Percentiles rank a stretch among this genome's conserved stretches.
These are phyloP conservation scores for Phaseolus lunatus DNA, from an alignment of 306 rosid species.

Conservation along the genomic window DNA sequence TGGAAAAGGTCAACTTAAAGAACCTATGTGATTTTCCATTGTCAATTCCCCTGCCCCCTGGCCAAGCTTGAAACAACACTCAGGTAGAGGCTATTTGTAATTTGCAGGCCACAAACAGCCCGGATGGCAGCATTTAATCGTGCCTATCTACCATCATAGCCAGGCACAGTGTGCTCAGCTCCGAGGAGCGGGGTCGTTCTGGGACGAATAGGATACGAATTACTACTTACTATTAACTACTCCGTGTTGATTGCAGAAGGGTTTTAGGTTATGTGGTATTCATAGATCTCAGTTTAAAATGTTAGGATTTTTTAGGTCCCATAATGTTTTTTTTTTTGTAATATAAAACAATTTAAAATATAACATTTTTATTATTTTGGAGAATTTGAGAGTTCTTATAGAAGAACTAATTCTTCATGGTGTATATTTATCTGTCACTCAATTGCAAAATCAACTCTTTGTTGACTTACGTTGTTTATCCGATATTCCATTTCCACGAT, in stretches of 20 bases:
- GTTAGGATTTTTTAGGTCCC: too few species aligned
- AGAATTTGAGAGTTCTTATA: too few species aligned
- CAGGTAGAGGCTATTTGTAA: too few species aligned
- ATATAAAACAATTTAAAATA: too few species aligned
- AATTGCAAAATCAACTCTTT: too few species aligned
- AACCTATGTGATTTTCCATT: not conserved
- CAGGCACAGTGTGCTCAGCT: not conserved
- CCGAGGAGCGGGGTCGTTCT: not conserved
- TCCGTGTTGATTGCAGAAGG: not conserved
- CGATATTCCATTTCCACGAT: conserved; percentile 15
- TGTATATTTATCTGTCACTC: too few species aligned
- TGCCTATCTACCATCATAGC: not conserved
- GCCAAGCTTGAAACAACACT: not conserved
- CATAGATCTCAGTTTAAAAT: too few species aligned
- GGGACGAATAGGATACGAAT: not conserved
- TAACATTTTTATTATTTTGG: too few species aligned
- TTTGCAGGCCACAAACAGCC: not conserved
- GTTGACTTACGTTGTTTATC: conserved; percentile 4
- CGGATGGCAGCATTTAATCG: not conserved
- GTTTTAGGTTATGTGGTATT: conserved; percentile 6
- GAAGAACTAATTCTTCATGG: too few species aligned
- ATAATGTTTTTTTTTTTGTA: too few species aligned
- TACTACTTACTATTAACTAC: not conserved
- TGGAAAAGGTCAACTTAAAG: not conserved
- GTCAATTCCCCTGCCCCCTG: not conserved